Evolutionary conservation across 1,284 basidiomycete genomes (phyloP).

Genomic region (Naganishia cerealis): DNA sequence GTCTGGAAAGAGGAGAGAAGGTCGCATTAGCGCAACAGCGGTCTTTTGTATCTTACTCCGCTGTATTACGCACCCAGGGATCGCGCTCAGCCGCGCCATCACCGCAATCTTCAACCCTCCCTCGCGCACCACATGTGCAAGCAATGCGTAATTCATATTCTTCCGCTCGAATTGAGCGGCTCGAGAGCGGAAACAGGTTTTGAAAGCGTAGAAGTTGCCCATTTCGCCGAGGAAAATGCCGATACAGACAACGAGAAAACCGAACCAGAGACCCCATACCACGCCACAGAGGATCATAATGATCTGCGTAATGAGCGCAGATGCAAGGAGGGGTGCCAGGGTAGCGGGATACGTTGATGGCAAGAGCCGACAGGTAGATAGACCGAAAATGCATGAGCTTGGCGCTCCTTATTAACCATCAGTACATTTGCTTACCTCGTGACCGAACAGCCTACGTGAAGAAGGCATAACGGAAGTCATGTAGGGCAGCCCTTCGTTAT

Average conservation of each 20-base stretch:
- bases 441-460: slow-evolving; percentile 59
- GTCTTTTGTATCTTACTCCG: neutral
- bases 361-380: no score
- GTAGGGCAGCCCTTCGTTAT: neutral
- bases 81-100: slow-evolving; percentile 71
- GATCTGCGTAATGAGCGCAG: no score
- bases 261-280: slow-evolving; percentile 70
- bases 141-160: slow-evolving; percentile 71
- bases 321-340: neutral
- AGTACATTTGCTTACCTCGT: slow-evolving; percentile 50
- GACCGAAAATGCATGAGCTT: no score
- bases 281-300: slow-evolving; percentile 72
- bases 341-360: no score
- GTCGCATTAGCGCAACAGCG: neutral
- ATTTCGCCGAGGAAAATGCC: slow-evolving; percentile 63
- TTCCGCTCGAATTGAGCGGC: slow-evolving; percentile 71
- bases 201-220: slow-evolving; percentile 63
- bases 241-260: slow-evolving; percentile 66
- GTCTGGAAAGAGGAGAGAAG: slow-evolving; percentile 24
- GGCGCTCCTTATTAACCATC: neutral
- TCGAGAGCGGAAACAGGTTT: slow-evolving; percentile 60
- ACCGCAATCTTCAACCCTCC: slow-evolving; percentile 77
- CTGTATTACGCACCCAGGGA: slow-evolving; percentile 61
- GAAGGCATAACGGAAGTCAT: slow-evolving; percentile 29
- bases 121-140: slow-evolving; percentile 72